phyloP scores from a whole-genome alignment of 371 early-diverging fungal genomes.

The Coemansia linderi region DNA sequence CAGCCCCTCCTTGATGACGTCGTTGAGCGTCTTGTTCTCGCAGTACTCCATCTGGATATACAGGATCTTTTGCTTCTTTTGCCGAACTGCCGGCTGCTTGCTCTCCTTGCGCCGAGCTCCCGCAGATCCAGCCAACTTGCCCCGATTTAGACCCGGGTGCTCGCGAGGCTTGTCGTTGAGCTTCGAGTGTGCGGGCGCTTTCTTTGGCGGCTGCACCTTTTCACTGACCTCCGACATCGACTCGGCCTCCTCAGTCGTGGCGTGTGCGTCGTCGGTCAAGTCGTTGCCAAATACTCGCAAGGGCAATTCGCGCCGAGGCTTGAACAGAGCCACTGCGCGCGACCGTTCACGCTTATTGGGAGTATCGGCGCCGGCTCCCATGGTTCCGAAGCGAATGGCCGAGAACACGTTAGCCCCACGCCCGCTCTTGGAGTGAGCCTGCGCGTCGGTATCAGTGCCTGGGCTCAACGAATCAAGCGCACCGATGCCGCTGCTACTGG shows the following conservation, averaged over 20 bases:
- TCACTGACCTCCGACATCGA: background rate
- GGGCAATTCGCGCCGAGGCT: constrained; percentile 15
- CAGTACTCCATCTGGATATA: constrained; percentile 99
- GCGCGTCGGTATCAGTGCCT: constrained; percentile 55
- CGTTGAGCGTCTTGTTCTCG: constrained; percentile 87
- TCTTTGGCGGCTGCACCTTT: background rate
- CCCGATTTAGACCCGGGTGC: background rate
- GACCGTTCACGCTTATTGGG: constrained; percentile 12
- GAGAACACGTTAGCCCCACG: constrained; percentile 31
- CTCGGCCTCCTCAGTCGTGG: constrained; percentile 1
- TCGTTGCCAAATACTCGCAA: constrained; percentile 32
- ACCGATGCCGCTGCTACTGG: constrained; percentile 7
- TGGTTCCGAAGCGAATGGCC: constrained; percentile 45
- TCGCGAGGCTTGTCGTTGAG: background rate
- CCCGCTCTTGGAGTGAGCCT: constrained; percentile 25
- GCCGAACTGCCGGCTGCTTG: background rate
- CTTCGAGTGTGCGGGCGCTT: background rate
- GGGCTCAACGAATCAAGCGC: constrained; percentile 19
- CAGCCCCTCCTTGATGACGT: constrained; percentile 83
- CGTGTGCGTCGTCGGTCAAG: constrained; percentile 7
- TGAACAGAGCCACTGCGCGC: constrained; percentile 10
- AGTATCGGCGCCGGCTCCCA: constrained; percentile 19
- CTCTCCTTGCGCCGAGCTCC: background rate
- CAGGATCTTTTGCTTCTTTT: constrained; percentile 52
- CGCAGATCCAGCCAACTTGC: background rate